Conservation (phyloP, 192 early-diverging fungal species). For the Coemansia sp. region DNA sequence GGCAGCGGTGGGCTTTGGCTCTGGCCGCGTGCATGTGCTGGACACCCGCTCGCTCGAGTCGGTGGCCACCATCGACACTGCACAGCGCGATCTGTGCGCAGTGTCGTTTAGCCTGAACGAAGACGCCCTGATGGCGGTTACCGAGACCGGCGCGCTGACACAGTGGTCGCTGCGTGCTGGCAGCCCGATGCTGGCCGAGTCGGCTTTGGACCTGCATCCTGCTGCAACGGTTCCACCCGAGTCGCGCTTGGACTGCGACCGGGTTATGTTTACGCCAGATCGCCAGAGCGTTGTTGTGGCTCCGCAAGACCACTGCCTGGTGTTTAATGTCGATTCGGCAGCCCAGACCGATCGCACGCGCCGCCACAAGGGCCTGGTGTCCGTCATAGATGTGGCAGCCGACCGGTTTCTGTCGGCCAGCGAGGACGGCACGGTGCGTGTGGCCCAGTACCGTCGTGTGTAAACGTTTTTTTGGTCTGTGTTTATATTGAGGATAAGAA, state of each 20-base stretch:
- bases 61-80: conserved; percentile 31
- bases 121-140: conserved; percentile 40
- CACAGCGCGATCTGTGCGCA: conserved; percentile 31
- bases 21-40: conserved; percentile 31
- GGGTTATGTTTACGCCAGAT: conserved; percentile 48
- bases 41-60: conserved; percentile 47
- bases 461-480: conserved; percentile 3
- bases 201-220: conserved; percentile 23
- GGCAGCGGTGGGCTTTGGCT: conserved; percentile 36
- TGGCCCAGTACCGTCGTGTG: conserved; percentile 47
- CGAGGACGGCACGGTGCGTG: conserved; percentile 51
- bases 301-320: conserved; percentile 40
- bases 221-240: conserved; percentile 12
- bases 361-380: conserved; percentile 49
- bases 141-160: conserved; percentile 44
- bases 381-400: conserved; percentile 44
- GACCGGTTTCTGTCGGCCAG: conserved; percentile 46
- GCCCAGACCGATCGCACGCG: conserved; percentile 42
- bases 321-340: conserved; percentile 52
- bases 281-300: conserved; percentile 42
- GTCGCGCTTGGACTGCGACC: conserved; percentile 36
- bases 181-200: conserved; percentile 44
- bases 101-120: conserved; percentile 40
- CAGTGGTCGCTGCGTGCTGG: conserved; percentile 47
- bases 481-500: conserved; percentile 1